Base-by-base conservation (phyloP, 768 basidiomycete genomes). In the Naganishia friedmannii region DNA sequence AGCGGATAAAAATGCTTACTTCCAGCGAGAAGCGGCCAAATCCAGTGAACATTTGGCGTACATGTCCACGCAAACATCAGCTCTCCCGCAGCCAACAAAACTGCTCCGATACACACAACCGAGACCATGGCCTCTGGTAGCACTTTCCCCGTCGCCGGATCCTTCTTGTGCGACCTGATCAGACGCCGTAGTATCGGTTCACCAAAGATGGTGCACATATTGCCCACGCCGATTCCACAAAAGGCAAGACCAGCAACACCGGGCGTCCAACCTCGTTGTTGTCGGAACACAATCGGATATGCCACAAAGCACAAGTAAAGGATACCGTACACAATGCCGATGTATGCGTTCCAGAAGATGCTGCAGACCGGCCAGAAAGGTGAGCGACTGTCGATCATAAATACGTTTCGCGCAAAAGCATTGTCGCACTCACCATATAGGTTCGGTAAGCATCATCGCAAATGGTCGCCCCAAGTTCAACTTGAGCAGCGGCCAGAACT, bases 11-110 rank as follows among this genome's bases (percentile, higher is more conserved):
- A 7, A 2, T 21, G 28, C 60, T 63, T 23, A 63, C 60, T 77
- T 23, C 89, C 90, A 77, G 90, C 90, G 13, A 88, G 88, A 17
- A 86, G 86, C 15, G 88, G 87, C 1, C 87, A 86, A 67, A 88
- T 85, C 86, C 87, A 89, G 74, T 86, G 89, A 0, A 88, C 53
- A 39, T 55, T 53, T 3, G 75, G 73, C n/a, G 70, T 57, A 9
- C 66, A 65, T 21, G 73, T 74, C 75, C 75, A 76, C 21, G 75
- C 75, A 63, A 76, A 76, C 45, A 65, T 56, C 63, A 76, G 70
- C n/a, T 74, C 54, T 21, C 75, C 75, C 3, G 54, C 65, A 46
- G 82, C 79, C 1, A 84, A 72, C n/a, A 81, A 58, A 12, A 79
- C 68, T 28, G 77, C 80, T 9, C 80, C 82, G 73, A 82, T 66